Base-by-base conservation (phyloP, 2,329 filamentous ascomycete genomes). In the Colletotrichum trifolii region DNA sequence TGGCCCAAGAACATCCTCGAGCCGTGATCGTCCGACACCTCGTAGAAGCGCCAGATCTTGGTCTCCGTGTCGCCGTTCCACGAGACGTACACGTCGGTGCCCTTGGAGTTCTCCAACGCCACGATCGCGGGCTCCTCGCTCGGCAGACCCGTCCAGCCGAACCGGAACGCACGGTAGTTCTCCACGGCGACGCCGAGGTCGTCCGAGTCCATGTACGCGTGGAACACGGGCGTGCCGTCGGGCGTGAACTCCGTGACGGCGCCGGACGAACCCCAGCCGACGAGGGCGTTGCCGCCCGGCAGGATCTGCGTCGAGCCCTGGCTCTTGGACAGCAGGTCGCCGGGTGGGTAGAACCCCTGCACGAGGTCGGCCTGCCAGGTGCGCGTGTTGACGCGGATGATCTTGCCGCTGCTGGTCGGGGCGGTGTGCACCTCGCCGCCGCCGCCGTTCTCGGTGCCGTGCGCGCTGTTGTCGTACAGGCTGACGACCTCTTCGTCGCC, bases 211-310 rank as follows among this genome's bases (percentile, higher is more conserved):
- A 86, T 76, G 69, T 84, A 83, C 3, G 78, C 78, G 64, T 88
- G 83, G 76, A 86, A 86, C 15, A 88, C 75, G 4, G 82, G 72
- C 8, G 78, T 73, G 8, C 85, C 85, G n/a, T 82, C 78, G 2
- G 75, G 69, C 0, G 77, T 76, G 69, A 83, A 80, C 68, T 83
- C 82, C 7, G 81, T 85, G 25, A 82, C 69, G 3, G 80, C 81
- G 0, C 82, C 82, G 15, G 80, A 78, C 0, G 79, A 80, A 5
- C 87, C 86, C 85, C 86, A 89, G 67, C 85, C 84, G 39, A 89
- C 81, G 46, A 89, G 74, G 7, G 81, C 81, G 62, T 86, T 83
- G 39, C 83, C 83, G 56, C 82, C 82, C 0, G 83, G 79, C 0
- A 89, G 78, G 6, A 85, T 69, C 67, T 89, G 86, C 38, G 84